phyloP scores from a whole-genome alignment of 73 alveolate genomes.

The Tetrahymena borealis region DNA sequence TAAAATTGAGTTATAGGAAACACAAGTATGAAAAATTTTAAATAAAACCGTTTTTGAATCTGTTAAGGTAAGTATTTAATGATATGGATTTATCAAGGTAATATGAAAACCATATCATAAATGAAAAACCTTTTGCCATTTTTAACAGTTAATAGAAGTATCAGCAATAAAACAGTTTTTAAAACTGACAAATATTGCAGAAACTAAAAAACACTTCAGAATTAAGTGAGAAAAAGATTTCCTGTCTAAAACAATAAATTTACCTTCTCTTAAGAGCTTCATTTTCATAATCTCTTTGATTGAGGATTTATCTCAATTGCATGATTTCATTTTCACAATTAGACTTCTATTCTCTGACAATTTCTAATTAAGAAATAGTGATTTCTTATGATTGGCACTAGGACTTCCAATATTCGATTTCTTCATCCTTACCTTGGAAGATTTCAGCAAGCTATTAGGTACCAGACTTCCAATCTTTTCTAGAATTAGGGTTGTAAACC shows the following conservation, averaged over 20 bases:
- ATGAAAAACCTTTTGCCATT: too few species aligned
- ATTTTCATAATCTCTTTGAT: background rate
- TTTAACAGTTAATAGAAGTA: too few species aligned
- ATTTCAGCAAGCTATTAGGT: slow-evolving; percentile 2
- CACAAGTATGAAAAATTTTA: background rate
- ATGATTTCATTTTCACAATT: background rate
- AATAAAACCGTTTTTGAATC: too few species aligned
- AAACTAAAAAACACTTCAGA: background rate
- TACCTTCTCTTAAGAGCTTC: background rate
- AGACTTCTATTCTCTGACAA: background rate
- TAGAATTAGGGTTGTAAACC: background rate
- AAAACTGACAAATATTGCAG: too few species aligned
- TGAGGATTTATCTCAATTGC: background rate
- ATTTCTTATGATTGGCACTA: background rate
- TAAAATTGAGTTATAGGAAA: background rate
- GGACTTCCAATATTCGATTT: background rate
- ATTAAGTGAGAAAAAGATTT: background rate
- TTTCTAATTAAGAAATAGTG: background rate
- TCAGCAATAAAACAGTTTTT: too few species aligned
- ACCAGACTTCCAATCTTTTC: background rate
- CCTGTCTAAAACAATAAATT: too few species aligned
- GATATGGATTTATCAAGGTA: too few species aligned
- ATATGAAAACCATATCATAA: too few species aligned
- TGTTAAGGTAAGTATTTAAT: too few species aligned
- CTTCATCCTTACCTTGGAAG: background rate